Base-by-base conservation (phyloP, 306 rosid genomes). In the Sindora glabra region DNA sequence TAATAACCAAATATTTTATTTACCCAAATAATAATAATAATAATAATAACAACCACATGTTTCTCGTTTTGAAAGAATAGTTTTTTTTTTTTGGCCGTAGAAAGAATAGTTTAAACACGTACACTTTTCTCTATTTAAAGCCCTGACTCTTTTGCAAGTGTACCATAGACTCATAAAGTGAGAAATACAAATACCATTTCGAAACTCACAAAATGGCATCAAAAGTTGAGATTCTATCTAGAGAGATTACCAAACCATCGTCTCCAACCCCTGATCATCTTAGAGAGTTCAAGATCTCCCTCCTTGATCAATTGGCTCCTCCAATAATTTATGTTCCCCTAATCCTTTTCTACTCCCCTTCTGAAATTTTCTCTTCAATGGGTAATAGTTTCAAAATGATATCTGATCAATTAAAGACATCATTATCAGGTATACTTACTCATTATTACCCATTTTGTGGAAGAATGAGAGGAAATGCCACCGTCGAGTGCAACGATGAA, bases 241-340 rank as follows among this genome's bases (percentile, higher is more conserved):
- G 12, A 16, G 2, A 8, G 8, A 68, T 12, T 17, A 41, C 68
- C 0, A 68, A 62, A 24, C 79, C 74, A 32, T 68, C 63, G 0
- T 55, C 67, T 40, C 52, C 71, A 24, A 74, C 79, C 19, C 67
- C 79, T 26, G 1, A 52, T 48, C 49, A 45, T 12, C 62, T 61
- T 24, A 38, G 33, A 13, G 30, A 48, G 42, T 48, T 39, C 40
- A 62, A 68, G 41, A 8, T 68, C 56, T 74, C 71, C 18, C 47
- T 74, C 30, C 48, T 62, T 3, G 79, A 74, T 37, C 71, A 68
- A 14, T 1, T 74, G 26, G 49, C 65, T 16, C 79, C 79, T 9
- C 33, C 59, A 19, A 1, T n/a, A 6, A 38, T 38, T 14, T 67
- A 47, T 3, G 48, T 62, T 15, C 50, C 73, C 5, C 2, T 73